A percentile compares a stretch with the other conserved stretches of the same genome.
These are phyloP conservation scores for Cerioporus squamosus DNA, from an alignment of 1,284 basidiomycete genomes.

Conservation along the genomic window DNA sequence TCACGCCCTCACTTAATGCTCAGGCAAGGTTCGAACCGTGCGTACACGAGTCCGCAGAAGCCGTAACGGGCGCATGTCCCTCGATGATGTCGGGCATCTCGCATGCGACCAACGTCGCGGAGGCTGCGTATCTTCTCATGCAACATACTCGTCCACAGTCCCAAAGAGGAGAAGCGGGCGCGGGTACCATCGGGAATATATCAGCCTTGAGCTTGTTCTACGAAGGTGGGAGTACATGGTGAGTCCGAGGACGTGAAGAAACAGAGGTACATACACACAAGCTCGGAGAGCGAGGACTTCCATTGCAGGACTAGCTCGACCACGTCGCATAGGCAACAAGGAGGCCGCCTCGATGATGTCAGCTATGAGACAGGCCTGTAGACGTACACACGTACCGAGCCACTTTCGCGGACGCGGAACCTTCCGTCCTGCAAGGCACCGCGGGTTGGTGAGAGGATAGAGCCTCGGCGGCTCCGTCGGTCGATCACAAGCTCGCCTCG, in stretches of 20 bases:
- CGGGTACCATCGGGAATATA: no score
- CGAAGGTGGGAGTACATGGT: not conserved
- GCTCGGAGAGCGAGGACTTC: constrained; percentile 5
- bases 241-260: not conserved
- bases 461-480: constrained; percentile 4
- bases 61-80: constrained; percentile 5
- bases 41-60: constrained; percentile 6
- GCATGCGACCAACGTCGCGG: constrained; percentile 1
- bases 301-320: not conserved
- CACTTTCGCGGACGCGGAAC: not conserved
- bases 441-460: not conserved
- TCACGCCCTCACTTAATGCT: not conserved
- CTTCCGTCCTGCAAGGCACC: not conserved
- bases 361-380: not conserved
- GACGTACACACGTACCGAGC: not conserved
- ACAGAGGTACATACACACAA: not conserved
- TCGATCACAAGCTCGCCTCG: not conserved
- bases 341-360: constrained; percentile 3
- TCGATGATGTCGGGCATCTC: constrained; percentile 8
- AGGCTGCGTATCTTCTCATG: not conserved
- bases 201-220: not conserved
- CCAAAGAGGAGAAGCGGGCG: not conserved
- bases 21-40: not conserved
- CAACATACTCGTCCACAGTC: not conserved
- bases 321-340: not conserved